These are phyloP conservation scores for Suillus lakei DNA, from an alignment of 768 basidiomycete species.

Conservation along the genomic window DNA sequence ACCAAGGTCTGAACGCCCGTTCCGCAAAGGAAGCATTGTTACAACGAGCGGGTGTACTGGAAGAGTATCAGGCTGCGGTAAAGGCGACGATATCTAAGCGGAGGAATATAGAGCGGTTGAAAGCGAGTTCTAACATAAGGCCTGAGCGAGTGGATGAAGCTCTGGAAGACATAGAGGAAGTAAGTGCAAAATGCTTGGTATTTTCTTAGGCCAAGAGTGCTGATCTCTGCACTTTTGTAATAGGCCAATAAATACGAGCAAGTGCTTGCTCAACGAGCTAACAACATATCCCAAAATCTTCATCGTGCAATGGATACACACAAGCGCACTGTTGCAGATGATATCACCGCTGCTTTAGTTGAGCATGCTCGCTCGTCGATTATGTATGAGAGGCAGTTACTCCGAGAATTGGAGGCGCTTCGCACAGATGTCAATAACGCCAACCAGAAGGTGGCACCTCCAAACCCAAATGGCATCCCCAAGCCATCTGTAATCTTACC, in stretches of 20 bases:
- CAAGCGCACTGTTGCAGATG: slow-evolving; percentile 86
- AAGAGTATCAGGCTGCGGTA: slow-evolving; percentile 93
- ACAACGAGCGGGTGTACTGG: slow-evolving; percentile 88
- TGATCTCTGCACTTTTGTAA: slow-evolving; percentile 17
- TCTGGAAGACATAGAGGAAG: slow-evolving; percentile 92
- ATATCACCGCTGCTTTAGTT: slow-evolving; percentile 86
- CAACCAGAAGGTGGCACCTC: slow-evolving; percentile 57
- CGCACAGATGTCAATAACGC: slow-evolving; percentile 75
- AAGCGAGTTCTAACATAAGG: slow-evolving; percentile 84
- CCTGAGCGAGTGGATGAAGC: slow-evolving; percentile 90
- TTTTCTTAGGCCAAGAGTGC: slow-evolving; percentile 4
- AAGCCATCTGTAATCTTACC: slow-evolving; percentile 66
- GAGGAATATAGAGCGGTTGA: slow-evolving; percentile 86
- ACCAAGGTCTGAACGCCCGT: slow-evolving; percentile 96
- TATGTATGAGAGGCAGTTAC: slow-evolving; percentile 87
- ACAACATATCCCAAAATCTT: slow-evolving; percentile 93
- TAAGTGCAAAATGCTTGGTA: slow-evolving; percentile 32
- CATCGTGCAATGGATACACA: slow-evolving; percentile 87
- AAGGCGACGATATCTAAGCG: slow-evolving; percentile 94
- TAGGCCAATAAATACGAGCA: slow-evolving; percentile 93
- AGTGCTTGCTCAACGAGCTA: slow-evolving; percentile 80
- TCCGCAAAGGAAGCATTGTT: slow-evolving; percentile 94
- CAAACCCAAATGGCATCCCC: slow-evolving; percentile 54
- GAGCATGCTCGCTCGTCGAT: slow-evolving; percentile 93
- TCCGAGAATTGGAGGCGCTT: slow-evolving; percentile 88